Evolutionary conservation across 1,139 yeast species (phyloP).

Genomic region (Kodamaea ohmeri): DNA sequence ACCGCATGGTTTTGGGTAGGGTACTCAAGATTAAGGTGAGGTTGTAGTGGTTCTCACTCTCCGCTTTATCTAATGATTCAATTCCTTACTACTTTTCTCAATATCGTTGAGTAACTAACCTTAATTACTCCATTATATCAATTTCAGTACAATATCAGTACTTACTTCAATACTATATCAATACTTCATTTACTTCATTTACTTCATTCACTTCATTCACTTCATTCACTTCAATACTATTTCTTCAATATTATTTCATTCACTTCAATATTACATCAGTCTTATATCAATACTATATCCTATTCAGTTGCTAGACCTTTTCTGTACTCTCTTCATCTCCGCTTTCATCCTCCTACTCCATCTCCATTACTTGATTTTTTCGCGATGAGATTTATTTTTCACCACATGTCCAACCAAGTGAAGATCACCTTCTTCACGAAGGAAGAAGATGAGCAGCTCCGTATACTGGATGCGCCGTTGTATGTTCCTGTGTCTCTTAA

Average conservation of each 20-base stretch:
- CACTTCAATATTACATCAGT: too few relatives aligned
- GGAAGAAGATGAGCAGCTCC: conserved; percentile 70
- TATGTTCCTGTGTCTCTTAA: conserved; percentile 84
- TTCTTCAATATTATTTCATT: too few relatives aligned
- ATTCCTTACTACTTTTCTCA: too few relatives aligned
- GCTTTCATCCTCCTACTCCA: background rate
- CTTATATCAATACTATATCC: background rate
- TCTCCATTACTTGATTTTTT: conserved; percentile 1
- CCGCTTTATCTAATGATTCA: too few relatives aligned
- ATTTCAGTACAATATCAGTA: too few relatives aligned
- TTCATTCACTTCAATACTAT: too few relatives aligned
- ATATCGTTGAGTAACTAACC: too few relatives aligned
- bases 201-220: too few relatives aligned
- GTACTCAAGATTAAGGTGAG: background rate
- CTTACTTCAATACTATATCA: too few relatives aligned
- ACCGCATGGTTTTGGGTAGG: background rate
- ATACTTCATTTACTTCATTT: too few relatives aligned
- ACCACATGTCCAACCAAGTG: conserved; percentile 36
- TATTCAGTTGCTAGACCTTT: background rate
- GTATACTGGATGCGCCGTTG: conserved; percentile 79
- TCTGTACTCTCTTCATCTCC: background rate
- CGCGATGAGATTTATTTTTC: conserved; percentile 10
- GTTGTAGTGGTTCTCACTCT: too few relatives aligned
- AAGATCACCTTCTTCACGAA: conserved; percentile 83
- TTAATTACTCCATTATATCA: too few relatives aligned